Conservation (phyloP, 225 moss, liverwort and hornwort genomes). For the Takakia lepidozioides region DNA sequence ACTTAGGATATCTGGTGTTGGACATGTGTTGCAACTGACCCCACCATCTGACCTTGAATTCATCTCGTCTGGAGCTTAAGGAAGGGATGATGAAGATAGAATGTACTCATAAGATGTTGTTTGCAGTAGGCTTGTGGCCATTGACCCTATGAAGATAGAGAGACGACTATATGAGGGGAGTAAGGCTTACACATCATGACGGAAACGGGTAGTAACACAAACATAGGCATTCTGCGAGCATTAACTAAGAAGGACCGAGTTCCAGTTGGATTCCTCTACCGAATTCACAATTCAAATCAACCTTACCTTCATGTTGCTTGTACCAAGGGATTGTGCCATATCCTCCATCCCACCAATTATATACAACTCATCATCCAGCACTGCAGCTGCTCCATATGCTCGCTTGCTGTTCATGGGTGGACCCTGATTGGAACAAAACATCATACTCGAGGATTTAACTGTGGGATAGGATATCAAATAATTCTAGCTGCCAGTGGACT, state of each 20-base stretch:
- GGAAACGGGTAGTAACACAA: background rate
- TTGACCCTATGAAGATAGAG: too few species aligned
- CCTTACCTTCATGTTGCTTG: conserved; percentile 41
- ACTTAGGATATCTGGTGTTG: too few species aligned
- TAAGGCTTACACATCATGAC: background rate
- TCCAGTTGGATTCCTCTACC: background rate
- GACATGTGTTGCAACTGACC: too few species aligned
- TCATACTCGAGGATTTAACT: background rate
- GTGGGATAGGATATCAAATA: background rate
- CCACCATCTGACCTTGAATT: too few species aligned
- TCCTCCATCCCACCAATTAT: conserved; percentile 69
- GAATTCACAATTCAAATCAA: background rate
- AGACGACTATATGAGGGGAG: too few species aligned
- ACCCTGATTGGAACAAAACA: conserved; percentile 26
- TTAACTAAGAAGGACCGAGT: background rate
- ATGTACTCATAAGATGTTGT: too few species aligned
- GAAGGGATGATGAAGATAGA: too few species aligned
- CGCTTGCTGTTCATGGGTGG: conserved; percentile 64
- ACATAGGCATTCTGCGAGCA: background rate
- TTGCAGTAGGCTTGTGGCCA: too few species aligned
- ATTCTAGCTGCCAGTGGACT: too few species aligned
- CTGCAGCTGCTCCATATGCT: conserved; percentile 78
- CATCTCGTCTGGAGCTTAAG: too few species aligned
- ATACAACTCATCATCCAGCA: conserved; percentile 62
- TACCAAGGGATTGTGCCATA: conserved; percentile 30